Percentiles rank a stretch among this genome's conserved stretches.
Conservation (phyloP, 352 stramenopile species). For the Phytophthora tubulina region DNA sequence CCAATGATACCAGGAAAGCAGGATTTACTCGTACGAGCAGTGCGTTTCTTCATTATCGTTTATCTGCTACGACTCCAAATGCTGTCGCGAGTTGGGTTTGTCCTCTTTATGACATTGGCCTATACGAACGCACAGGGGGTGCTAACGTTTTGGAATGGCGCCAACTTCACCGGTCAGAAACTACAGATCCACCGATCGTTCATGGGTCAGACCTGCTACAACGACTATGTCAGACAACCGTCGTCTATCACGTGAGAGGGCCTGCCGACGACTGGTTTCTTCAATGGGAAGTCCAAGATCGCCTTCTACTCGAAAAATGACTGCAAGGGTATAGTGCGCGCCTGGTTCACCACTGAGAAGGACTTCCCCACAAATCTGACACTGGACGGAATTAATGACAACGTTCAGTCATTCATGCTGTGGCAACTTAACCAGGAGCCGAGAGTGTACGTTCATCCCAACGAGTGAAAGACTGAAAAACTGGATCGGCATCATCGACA, state of each 20-base stretch:
- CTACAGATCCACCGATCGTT: conserved; percentile 1
- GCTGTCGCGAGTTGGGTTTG: not conserved
- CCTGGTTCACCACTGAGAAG: conserved; percentile 12
- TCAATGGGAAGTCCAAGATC: conserved; percentile 18
- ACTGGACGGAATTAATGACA: not conserved
- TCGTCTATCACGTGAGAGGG: conserved; percentile 12
- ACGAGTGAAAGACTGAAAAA: too few species aligned
- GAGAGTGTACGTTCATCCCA: not conserved
- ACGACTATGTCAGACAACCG: conserved; percentile 3
- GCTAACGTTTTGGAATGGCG: conserved; percentile 1
- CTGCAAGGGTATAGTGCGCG: not conserved
- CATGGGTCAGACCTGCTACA: conserved; percentile 16
- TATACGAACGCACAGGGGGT: not conserved
- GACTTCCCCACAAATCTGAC: conserved; percentile 13
- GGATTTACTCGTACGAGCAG: too few species aligned
- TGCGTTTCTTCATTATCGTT: too few species aligned
- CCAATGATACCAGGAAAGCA: too few species aligned
- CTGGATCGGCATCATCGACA: too few species aligned
- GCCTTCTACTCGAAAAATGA: not conserved
- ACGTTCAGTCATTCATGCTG: conserved; percentile 16
- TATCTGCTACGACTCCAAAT: too few species aligned
- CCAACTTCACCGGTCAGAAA: conserved; percentile 12
- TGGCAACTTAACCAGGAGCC: conserved; percentile 9
- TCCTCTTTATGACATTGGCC: not conserved
- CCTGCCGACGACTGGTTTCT: conserved; percentile 6